phyloP scores from a whole-genome alignment of 2,329 filamentous ascomycete species.

The Dendryphion nanum region DNA sequence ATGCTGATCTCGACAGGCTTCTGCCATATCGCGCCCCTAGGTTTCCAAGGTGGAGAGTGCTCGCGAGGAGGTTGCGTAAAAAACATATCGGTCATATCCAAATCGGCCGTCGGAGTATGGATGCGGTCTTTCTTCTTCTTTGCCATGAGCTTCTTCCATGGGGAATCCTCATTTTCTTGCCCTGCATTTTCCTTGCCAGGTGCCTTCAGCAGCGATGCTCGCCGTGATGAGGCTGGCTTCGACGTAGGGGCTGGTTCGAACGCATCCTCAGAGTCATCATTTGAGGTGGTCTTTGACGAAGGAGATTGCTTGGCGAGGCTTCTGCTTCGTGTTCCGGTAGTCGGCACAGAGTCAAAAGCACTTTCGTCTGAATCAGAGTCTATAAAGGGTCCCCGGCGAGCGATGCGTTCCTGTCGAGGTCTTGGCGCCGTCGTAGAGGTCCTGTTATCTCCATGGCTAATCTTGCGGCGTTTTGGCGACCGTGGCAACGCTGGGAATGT shows the following conservation, averaged over 20 bases:
- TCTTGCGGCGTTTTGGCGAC: conserved; percentile 37
- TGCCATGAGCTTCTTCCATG: conserved; percentile 20
- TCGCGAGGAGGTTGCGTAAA: conserved; percentile 45
- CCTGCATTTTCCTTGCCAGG: conserved; percentile 3
- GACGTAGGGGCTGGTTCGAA: background rate
- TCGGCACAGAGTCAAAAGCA: background rate
- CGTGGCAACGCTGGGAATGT: conserved; percentile 35
- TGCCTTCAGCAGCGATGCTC: conserved; percentile 8
- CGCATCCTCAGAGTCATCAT: background rate
- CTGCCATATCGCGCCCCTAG: conserved; percentile 50
- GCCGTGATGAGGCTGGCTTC: background rate
- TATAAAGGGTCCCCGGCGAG: conserved; percentile 1
- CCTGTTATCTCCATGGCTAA: conserved; percentile 23
- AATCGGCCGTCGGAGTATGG: conserved; percentile 40
- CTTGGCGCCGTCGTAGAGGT: conserved; percentile 19
- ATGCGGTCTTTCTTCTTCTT: conserved; percentile 44
- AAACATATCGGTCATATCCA: conserved; percentile 43
- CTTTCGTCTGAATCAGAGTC: conserved; percentile 2
- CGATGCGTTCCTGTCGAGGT: conserved; percentile 9
- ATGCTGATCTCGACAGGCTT: conserved; percentile 34
- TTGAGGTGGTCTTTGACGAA: background rate
- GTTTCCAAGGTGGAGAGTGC: conserved; percentile 43
- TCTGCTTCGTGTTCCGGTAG: background rate
- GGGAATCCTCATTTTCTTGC: conserved; percentile 15
- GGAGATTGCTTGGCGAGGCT: conserved; percentile 1